These are phyloP conservation scores for Candida ficus DNA, from an alignment of 805 yeast species.

Conservation along the genomic window DNA sequence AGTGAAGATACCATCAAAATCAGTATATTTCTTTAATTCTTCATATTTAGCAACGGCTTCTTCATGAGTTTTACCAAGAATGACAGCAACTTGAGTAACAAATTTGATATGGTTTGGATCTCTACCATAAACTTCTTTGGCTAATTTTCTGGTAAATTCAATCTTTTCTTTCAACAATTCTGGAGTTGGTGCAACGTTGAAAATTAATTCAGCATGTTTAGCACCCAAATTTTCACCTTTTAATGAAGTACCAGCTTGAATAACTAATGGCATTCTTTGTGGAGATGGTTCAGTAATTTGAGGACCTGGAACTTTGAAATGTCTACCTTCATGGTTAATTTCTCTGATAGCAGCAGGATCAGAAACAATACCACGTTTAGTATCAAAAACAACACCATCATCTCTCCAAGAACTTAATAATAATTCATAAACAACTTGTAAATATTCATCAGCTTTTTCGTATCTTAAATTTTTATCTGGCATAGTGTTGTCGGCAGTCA, in stretches of 20 bases:
- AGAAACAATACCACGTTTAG: constrained; percentile 24
- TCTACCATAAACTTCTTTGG: constrained; percentile 25
- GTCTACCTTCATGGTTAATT: constrained; percentile 24
- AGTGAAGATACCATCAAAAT: constrained; percentile 35
- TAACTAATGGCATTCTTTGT: constrained; percentile 34
- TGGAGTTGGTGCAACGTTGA: constrained; percentile 30
- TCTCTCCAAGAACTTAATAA: constrained; percentile 38
- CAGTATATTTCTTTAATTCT: constrained; percentile 27
- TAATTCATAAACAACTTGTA: constrained; percentile 34
- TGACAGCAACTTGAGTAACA: constrained; percentile 6
- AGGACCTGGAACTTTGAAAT: constrained; percentile 30
- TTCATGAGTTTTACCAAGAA: constrained; percentile 34
- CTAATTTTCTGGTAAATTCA: constrained; percentile 25
- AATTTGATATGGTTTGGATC: constrained; percentile 14
- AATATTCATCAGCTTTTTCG: constrained; percentile 35
- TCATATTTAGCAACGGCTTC: constrained; percentile 31
- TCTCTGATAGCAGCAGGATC: constrained; percentile 31
- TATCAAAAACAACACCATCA: constrained; percentile 23
- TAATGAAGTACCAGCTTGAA: constrained; percentile 36
- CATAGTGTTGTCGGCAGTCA: constrained; percentile 28
- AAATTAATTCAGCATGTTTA: constrained; percentile 34
- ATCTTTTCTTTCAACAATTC: constrained; percentile 20
- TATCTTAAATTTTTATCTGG: constrained; percentile 38
- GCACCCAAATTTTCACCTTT: constrained; percentile 34
- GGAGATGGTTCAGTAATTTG: constrained; percentile 34